Evolutionary conservation across 306 rosid species (phyloP).

Genomic region (Begonia fuchsioides): DNA sequence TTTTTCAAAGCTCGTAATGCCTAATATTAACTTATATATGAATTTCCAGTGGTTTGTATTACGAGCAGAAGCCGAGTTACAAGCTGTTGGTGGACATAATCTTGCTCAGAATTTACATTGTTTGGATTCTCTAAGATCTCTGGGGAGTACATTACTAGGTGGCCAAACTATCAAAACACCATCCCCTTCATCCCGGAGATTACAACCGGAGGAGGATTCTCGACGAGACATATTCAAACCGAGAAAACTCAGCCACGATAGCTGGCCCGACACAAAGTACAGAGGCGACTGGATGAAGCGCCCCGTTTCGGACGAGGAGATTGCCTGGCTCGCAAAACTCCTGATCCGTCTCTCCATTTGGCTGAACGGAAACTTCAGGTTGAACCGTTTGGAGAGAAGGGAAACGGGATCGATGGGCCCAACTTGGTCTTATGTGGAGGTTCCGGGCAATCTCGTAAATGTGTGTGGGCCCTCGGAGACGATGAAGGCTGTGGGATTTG

Average conservation of each 20-base stretch:
- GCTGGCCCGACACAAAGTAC: conserved; percentile 33
- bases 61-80: conserved; percentile 82
- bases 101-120: conserved; percentile 33
- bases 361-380: conserved; percentile 54
- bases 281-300: conserved; percentile 97
- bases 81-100: conserved; percentile 43
- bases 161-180: conserved; percentile 25
- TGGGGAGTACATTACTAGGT: conserved; percentile 45
- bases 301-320: conserved; percentile 60
- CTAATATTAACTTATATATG: background rate
- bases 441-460: conserved; percentile 24
- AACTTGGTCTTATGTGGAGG: conserved; percentile 32
- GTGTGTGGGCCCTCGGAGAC: conserved; percentile 41
- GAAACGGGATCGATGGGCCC: conserved; percentile 20
- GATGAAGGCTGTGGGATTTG: conserved; percentile 29
- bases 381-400: conserved; percentile 34
- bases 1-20: too few species aligned
- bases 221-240: conserved; percentile 74
- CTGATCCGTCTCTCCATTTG: conserved; percentile 53
- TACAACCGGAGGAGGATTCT: conserved; percentile 20
- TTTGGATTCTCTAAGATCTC: conserved; percentile 51
- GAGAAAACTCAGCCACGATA: conserved; percentile 38
- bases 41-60: conserved; percentile 48
- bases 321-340: conserved; percentile 71
- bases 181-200: conserved; percentile 27